Conservation (phyloP, 2,329 filamentous ascomycete species). For the Phaeoacremonium minimum region DNA sequence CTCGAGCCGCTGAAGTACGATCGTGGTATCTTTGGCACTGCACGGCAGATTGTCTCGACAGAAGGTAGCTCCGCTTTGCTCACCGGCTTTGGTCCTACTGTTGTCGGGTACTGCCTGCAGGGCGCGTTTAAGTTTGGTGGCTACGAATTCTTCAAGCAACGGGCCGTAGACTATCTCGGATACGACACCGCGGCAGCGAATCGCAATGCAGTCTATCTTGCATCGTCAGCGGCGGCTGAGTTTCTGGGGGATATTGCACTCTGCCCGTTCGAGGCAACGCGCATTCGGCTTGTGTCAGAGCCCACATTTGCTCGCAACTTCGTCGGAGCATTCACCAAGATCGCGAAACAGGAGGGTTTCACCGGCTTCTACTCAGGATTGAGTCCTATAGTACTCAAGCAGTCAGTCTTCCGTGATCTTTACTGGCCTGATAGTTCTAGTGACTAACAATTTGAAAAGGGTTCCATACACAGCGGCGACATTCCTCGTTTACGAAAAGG, state of each 20-base stretch:
- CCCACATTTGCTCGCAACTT: conserved; percentile 81
- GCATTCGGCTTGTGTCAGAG: conserved; percentile 88
- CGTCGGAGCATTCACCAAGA: conserved; percentile 76
- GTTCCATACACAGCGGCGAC: conserved; percentile 17
- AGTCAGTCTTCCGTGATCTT: conserved; percentile 48
- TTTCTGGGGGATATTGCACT: conserved; percentile 77
- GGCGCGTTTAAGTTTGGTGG: conserved; percentile 91
- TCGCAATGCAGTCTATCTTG: conserved; percentile 78
- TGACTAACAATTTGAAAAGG: conserved; percentile 8
- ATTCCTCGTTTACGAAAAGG: conserved; percentile 18
- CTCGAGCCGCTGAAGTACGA: conserved; percentile 88
- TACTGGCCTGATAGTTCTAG: neutral
- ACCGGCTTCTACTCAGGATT: conserved; percentile 90
- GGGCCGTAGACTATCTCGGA: conserved; percentile 76
- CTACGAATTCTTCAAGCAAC: conserved; percentile 96
- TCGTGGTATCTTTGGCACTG: conserved; percentile 78
- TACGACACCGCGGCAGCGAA: conserved; percentile 74
- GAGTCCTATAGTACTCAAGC: conserved; percentile 80
- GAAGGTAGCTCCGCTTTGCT: conserved; percentile 84
- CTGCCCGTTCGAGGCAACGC: conserved; percentile 87
- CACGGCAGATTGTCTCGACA: conserved; percentile 77
- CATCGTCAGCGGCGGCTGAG: conserved; percentile 60
- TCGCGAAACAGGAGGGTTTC: conserved; percentile 75
- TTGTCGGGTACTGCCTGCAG: conserved; percentile 90
- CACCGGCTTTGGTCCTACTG: conserved; percentile 81